Evolutionary conservation across 73 alveolate species (phyloP).

Genomic region (Symbiodinium pilosum): DNA sequence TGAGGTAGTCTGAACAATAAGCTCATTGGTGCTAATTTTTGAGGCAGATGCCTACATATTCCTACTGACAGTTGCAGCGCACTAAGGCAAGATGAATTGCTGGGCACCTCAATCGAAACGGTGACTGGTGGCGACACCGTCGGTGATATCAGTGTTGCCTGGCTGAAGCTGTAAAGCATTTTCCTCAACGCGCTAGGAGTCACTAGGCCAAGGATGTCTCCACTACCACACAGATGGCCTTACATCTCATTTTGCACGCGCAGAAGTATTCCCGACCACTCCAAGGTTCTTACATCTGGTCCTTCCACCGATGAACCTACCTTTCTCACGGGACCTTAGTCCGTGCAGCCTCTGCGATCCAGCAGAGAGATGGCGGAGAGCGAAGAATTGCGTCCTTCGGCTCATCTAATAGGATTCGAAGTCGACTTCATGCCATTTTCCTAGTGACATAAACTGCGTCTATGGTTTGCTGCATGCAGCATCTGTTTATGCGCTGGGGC

Average conservation of each 20-base stretch:
- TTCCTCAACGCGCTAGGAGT: too few species aligned
- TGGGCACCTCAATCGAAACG: slow-evolving; percentile 66
- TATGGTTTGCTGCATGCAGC: not conserved
- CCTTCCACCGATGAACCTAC: slow-evolving; percentile 75
- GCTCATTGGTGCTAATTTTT: too few species aligned
- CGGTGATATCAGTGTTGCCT: slow-evolving; percentile 29
- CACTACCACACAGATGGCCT: too few species aligned
- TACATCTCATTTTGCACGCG: too few species aligned
- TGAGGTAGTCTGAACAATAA: too few species aligned
- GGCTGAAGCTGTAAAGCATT: too few species aligned
- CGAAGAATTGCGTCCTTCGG: not conserved
- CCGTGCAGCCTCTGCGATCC: not conserved
- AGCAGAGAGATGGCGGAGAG: not conserved
- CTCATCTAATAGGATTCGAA: not conserved
- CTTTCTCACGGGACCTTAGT: slow-evolving; percentile 61
- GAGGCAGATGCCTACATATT: too few species aligned
- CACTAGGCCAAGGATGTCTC: too few species aligned
- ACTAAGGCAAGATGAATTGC: slow-evolving; percentile 26
- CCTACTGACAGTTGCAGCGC: not conserved
- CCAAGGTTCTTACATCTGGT: slow-evolving; percentile 65
- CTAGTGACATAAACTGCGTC: not conserved
- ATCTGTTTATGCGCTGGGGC: not conserved
- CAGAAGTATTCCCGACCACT: not conserved
- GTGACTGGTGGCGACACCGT: slow-evolving; percentile 79
- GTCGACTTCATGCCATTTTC: not conserved